phyloP scores from a whole-genome alignment of 1,139 yeast species.

The Candida labiduridarum region DNA sequence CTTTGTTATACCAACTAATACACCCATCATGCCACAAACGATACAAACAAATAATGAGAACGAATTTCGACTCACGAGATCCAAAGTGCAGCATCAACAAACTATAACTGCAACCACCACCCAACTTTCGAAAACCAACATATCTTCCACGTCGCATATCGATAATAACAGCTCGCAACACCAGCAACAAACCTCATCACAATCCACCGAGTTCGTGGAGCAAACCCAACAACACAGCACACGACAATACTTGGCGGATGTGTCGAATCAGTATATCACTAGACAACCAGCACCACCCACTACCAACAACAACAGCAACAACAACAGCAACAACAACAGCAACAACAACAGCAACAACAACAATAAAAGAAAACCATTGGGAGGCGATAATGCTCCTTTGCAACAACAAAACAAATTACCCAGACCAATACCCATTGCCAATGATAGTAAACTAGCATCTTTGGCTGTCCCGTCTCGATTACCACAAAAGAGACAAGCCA shows the following conservation, averaged over 20 bases:
- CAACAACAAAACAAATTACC: conserved; percentile 14
- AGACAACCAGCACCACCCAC: conserved; percentile 10
- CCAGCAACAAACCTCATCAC: conserved; percentile 4
- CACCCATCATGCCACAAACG: conserved; percentile 32
- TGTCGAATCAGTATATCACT: conserved; percentile 41
- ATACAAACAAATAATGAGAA: conserved; percentile 40
- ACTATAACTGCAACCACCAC: conserved; percentile 6
- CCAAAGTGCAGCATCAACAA: conserved; percentile 23
- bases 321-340: conserved; percentile 3
- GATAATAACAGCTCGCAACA: background rate
- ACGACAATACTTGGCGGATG: conserved; percentile 44
- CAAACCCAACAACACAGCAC: conserved; percentile 10
- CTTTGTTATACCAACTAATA: background rate
- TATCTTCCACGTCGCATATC: conserved; percentile 5
- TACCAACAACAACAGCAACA: background rate
- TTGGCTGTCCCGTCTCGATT: conserved; percentile 40
- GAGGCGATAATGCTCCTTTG: conserved; percentile 37
- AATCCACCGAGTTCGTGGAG: conserved; percentile 3
- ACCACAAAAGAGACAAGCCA: conserved; percentile 60
- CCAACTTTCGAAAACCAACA: background rate
- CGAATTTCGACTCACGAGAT: conserved; percentile 39
- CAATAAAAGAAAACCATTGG: conserved; percentile 33
- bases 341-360: conserved; percentile 2
- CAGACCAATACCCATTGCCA: conserved; percentile 11
- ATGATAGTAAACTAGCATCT: conserved; percentile 7